A percentile compares a stretch with the other conserved stretches of the same genome.
phyloP scores from a whole-genome alignment of 1,284 basidiomycete genomes.

The Bondarzewia mesenterica region DNA sequence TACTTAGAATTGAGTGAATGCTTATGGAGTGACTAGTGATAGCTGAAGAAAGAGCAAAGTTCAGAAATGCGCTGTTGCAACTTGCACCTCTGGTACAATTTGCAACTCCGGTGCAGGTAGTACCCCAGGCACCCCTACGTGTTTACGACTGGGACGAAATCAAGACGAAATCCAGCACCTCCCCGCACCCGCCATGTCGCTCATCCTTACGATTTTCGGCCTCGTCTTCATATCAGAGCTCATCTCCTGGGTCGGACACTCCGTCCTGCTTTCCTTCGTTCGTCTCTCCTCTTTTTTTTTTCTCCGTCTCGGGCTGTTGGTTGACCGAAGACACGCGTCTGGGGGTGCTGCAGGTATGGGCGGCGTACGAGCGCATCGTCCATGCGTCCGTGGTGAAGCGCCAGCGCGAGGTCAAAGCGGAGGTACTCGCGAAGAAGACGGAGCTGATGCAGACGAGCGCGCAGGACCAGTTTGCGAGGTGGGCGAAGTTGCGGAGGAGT shows the following conservation, averaged over 20 bases:
- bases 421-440: conserved; percentile 74
- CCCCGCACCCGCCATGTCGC: conserved; percentile 45
- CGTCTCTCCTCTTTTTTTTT: conserved; percentile 1
- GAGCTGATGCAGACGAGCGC: conserved; percentile 87
- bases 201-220: conserved; percentile 74
- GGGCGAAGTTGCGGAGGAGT: conserved; percentile 89
- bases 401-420: conserved; percentile 66
- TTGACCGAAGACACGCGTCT: not conserved
- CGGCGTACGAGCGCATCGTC: conserved; percentile 60
- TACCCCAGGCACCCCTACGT: not conserved
- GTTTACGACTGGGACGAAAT: no score
- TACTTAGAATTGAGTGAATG: no score
- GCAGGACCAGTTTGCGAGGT: conserved; percentile 97
- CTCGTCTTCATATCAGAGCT: conserved; percentile 78
- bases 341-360: conserved; percentile 46
- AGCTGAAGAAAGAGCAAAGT: no score
- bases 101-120: not conserved
- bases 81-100: no score
- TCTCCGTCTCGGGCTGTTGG: not conserved
- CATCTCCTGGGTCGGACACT: conserved; percentile 82
- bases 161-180: no score
- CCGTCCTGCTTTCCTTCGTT: conserved; percentile 73
- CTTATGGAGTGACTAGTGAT: no score
- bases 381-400: conserved; percentile 42
- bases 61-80: no score